A percentile compares a stretch with the other conserved stretches of the same genome.
These are phyloP conservation scores for Mycena polygramma DNA, from an alignment of 768 basidiomycete species.

Conservation along the genomic window DNA sequence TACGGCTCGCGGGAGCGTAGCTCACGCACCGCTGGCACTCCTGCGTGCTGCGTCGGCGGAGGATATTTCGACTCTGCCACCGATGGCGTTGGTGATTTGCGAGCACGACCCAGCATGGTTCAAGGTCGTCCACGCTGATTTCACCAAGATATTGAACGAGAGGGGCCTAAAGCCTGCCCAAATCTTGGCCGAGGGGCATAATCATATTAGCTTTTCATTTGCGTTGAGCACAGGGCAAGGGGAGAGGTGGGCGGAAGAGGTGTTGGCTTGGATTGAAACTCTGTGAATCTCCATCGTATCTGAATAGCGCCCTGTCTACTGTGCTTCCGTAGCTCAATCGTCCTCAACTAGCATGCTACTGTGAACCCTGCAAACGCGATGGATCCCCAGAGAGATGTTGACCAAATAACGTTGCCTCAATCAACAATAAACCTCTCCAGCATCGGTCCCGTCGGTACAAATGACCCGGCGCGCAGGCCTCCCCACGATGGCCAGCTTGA, in stretches of 20 bases:
- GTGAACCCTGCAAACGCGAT: too few species aligned
- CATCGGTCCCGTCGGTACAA: too few species aligned
- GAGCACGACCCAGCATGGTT: conserved; percentile 22
- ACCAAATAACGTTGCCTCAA: too few species aligned
- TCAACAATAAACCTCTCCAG: too few species aligned
- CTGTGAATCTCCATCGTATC: too few species aligned
- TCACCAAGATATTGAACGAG: conserved; percentile 1
- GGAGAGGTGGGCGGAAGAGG: conserved; percentile 29
- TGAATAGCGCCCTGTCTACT: too few species aligned
- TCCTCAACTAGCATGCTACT: too few species aligned
- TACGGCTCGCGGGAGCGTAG: conserved; percentile 8
- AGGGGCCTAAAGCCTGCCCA: not conserved
- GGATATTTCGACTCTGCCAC: not conserved
- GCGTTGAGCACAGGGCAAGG: conserved; percentile 25
- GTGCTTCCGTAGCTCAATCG: too few species aligned
- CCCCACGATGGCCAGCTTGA: too few species aligned
- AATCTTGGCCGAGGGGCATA: conserved; percentile 17
- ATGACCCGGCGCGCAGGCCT: too few species aligned
- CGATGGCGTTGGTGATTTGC: not conserved
- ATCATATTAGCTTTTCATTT: conserved; percentile 20
- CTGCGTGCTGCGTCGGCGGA: not conserved
- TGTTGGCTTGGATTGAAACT: conserved; percentile 13
- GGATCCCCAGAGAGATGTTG: too few species aligned
- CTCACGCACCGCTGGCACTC: conserved; percentile 3
- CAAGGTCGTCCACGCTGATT: conserved; percentile 4